Evolutionary conservation across 371 early-diverging fungal genomes (phyloP), one percentile per base, ranked within the genome.

Genomic region (Catenaria anguillulae): DNA sequence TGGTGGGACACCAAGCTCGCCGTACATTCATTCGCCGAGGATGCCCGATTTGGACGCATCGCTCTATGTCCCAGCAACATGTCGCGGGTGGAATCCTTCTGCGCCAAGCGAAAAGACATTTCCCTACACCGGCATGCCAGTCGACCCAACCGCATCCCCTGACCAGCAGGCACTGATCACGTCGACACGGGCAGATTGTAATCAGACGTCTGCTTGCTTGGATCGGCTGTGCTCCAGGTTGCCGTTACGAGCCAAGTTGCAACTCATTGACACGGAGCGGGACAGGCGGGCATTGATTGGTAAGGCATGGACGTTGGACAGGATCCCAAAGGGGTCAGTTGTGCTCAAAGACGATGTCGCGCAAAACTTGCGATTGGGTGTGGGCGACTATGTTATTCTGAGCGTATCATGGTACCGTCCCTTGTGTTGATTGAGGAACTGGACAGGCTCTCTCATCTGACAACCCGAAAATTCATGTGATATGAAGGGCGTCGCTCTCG

Each of bases 231-330:
- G 58, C 37, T 8, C 33, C 5, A 3, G 12, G 13, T 29, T 17
- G 17, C 40, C 24, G 17, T 43, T 34, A 13, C 17, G n/a, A 0
- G 13, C 34, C 12, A 21, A 35, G n/a, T 34, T 63, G 23, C n/a
- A 34, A 19, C 36, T 66, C 26, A 62, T 70, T n/a, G 67, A 70
- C 50, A n/a, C 66, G 34, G 56, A 60, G 1, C 37, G 31, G 13
- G 71, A 70, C 35, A 2, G n/a, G 23, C 40, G 34, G 1, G 42
- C 60, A 0, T 55, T 46, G 10, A 68, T 70, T n/a, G 69, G 69
- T 6, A 6, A 60, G 8, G 33, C 35, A 15, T 70, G 68, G 68
- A 26, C n/a, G 1, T 33, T 50, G 4, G 62, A 65, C 8, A 50
- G 56, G 17, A 55, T 70, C 2, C 66, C 66, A 10, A 23, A 6